phyloP scores from a whole-genome alignment of 2,329 filamentous ascomycete genomes.

The Paramyrothecium sp. region DNA sequence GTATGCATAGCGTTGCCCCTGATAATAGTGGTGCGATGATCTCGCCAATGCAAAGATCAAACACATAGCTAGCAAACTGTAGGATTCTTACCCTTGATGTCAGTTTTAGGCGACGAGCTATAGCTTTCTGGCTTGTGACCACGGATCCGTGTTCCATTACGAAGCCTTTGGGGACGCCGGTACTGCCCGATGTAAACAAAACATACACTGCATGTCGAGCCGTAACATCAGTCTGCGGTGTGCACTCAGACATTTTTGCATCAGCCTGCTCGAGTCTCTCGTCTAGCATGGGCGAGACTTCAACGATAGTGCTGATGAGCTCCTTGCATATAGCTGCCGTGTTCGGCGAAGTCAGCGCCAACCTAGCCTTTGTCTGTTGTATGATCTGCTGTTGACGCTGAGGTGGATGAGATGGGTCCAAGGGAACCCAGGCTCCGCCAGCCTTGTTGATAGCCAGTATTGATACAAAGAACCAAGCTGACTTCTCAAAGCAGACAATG shows the following conservation, averaged over 20 bases:
- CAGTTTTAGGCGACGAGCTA: background rate
- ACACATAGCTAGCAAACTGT: constrained; percentile 11
- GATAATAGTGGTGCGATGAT: constrained; percentile 5
- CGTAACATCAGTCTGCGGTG: background rate
- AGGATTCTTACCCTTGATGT: constrained; percentile 1
- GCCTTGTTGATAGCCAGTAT: constrained; percentile 34
- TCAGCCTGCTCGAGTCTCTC: background rate
- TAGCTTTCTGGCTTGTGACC: background rate
- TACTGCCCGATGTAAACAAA: constrained; percentile 15
- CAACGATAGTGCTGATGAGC: background rate
- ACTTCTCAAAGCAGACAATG: constrained; percentile 36
- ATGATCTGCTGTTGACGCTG: constrained; percentile 12
- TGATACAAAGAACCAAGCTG: constrained; percentile 28
- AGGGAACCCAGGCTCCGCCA: constrained; percentile 25
- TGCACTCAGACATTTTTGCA: background rate
- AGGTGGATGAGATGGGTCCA: constrained; percentile 36
- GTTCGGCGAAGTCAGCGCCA: background rate
- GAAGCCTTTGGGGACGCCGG: constrained; percentile 14
- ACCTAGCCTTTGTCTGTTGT: constrained; percentile 3
- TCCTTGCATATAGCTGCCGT: background rate
- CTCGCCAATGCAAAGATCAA: constrained; percentile 8
- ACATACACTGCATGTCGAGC: constrained; percentile 3
- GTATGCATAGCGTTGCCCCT: constrained; percentile 10
- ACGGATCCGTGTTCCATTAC: constrained; percentile 11
- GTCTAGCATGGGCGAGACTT: background rate